Evolutionary conservation across 2,329 filamentous ascomycete genomes (phyloP).

Genomic region (Trichoderma semiorbis): DNA sequence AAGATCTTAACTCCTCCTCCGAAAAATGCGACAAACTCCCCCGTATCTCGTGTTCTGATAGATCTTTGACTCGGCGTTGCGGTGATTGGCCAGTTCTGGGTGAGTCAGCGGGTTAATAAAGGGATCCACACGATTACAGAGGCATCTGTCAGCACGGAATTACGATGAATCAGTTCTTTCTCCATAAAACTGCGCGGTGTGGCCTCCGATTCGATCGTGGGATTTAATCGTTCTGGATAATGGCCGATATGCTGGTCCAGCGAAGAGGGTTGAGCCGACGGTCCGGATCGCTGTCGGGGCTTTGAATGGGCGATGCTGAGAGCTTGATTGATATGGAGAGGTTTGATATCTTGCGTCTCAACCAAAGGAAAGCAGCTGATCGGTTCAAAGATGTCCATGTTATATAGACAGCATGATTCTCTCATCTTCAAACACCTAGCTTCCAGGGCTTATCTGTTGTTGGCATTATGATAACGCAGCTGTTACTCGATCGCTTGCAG

Average conservation of each 20-base stretch:
- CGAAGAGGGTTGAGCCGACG: not conserved
- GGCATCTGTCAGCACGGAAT: conserved; percentile 1
- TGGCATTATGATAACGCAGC: not conserved
- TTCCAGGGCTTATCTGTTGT: not conserved
- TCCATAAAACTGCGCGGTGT: not conserved
- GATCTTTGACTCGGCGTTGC: not conserved
- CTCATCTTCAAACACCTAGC: not conserved
- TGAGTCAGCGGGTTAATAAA: not conserved
- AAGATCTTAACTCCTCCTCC: not conserved
- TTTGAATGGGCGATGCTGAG: not conserved
- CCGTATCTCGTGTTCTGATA: not conserved
- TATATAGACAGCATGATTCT: not conserved
- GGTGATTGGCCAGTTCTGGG: not conserved
- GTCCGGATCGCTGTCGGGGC: not conserved
- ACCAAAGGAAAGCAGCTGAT: not conserved
- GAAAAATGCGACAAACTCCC: not conserved
- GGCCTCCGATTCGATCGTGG: not conserved
- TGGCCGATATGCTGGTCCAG: not conserved
- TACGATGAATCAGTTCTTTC: not conserved
- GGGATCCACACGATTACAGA: not conserved
- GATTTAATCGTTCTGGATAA: not conserved
- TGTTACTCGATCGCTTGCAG: not conserved
- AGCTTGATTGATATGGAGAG: not conserved
- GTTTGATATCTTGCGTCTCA: not conserved
- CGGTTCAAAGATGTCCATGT: fast-evolving